phyloP scores from a whole-genome alignment of 2,329 filamentous ascomycete species.

The Fusarium sp. region DNA sequence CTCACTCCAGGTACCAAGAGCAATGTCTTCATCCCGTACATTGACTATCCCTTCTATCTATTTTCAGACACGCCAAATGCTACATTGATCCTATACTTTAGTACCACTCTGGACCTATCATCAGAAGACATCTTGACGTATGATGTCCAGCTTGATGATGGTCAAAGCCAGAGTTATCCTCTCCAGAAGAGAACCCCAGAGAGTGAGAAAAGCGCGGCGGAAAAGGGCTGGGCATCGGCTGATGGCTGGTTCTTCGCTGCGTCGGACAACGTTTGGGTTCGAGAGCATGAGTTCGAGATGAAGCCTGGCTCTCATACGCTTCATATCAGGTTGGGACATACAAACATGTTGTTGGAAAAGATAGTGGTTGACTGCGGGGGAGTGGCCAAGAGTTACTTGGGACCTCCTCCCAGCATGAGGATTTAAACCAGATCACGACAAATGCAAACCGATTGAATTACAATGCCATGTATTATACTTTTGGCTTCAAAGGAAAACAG shows the following conservation, averaged over 20 bases:
- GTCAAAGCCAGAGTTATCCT: not conserved
- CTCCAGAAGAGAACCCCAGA: conserved; percentile 23
- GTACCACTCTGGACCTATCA: conserved; percentile 27
- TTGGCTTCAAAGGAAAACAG: conserved; percentile 1
- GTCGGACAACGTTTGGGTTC: conserved; percentile 32
- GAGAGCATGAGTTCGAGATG: conserved; percentile 9
- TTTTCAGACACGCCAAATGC: conserved; percentile 3
- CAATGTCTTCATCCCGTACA: rapidly evolving
- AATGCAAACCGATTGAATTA: rapidly evolving
- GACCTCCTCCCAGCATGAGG: conserved; percentile 17
- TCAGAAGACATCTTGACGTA: conserved; percentile 27
- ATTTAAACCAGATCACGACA: not conserved
- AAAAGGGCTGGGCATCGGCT: conserved; percentile 34
- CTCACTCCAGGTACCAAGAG: not conserved
- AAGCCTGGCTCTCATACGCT: conserved; percentile 9
- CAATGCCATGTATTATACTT: conserved; percentile 1
- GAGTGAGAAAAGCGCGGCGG: conserved; percentile 32
- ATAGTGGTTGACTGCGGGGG: conserved; percentile 33
- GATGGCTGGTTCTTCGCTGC: conserved; percentile 43
- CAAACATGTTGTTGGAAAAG: conserved; percentile 43
- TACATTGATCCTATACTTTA: conserved; percentile 24
- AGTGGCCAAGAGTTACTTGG: conserved; percentile 31
- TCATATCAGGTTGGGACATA: conserved; percentile 10
- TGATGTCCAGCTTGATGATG: conserved; percentile 17
- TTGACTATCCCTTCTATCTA: conserved; percentile 31